Base-by-base conservation (phyloP, 441 rosid genomes). In the Manihot esculenta region DNA sequence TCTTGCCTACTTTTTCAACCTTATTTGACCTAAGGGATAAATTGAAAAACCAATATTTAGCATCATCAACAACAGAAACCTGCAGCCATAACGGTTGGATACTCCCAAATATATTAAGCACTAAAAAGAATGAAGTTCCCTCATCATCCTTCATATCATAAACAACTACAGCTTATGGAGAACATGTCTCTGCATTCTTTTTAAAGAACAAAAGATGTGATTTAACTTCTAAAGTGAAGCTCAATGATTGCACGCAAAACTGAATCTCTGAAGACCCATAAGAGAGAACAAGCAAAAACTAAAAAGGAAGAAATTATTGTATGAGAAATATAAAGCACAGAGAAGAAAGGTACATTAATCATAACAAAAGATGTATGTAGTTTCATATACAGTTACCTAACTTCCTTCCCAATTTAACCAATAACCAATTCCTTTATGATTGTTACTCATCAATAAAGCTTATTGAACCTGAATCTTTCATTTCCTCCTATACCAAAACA, bases 1-100 rank as follows among this genome's bases (percentile, higher is more conserved):
- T 91, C 88, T 84, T 89, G 47, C 73, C 81, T 23, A 70, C 76
- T 42, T 81, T 83, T 45, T 67, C 77, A 10, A 73, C 81, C 78
- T 85, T 81, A 9, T 72, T 76, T 67, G 84, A 81, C 87, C 97
- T 91, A 81, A 51, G 68, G 44, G 66, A 77, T 62, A 20, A 60
- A 49, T 17, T 41, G 18, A 42, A 57, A 0, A 71, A 62, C 15
- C 8, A 18, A 3, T n/a, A 71, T 12, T 26, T 3, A 44, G 66
- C 51, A 44, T 42, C 15, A 42, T 14, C 33, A 44, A 42, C 21
- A 42, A 23, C 38, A 13, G 35, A 62, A 61, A 41, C 0, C 42
- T 10, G 13, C 2, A n/a, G 24, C 27, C 45, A 33, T 47, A 66
- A 50, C 33, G 30, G 20, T 50, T 33, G 20, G 7, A 2, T 30